Evolutionary conservation across 2,329 filamentous ascomycete genomes (phyloP), one percentile per base, ranked within the genome.

Genomic region (Botrytis hyacinthi): DNA sequence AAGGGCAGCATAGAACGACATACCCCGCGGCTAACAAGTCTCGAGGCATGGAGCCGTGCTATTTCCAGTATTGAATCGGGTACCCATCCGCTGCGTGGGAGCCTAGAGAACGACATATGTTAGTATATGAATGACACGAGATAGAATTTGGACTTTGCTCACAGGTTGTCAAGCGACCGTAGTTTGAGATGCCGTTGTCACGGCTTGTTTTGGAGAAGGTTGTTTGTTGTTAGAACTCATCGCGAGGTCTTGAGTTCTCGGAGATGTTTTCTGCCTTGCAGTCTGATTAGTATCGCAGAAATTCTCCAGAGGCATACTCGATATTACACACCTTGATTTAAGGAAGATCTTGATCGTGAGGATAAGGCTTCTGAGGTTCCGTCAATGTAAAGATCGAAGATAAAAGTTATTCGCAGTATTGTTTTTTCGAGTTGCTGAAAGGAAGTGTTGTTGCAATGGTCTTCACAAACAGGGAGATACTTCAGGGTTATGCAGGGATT

Each of bases 21-120:
- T 22, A 5, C n/a, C 22, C 4, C 10, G 2, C 2, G 14, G 7
- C 59, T 40, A 0, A 61, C 12, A 61, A 16, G 0, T 0, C 1
- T 61, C 6, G 22, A n/a, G 1, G 29, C 10, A 3, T 37, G 1
- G 2, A 26, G 3, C 1, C 3, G 57, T 60, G 4, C 18, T 10
- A 7, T n/a, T 9, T n/a, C 14, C 14, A 16, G 12, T 16, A 8
- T n/a, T 42, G 35, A 26, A 40, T 26, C 4, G 3, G 22, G 37
- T 8, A 42, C 14, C 26, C 35, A 62, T 62, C 8, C 4, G 1
- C 12, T 26, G 22, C 8, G 12, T 9, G 1, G 22, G 12, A n/a
- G 37, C 26, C 22, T 62, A n/a, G 5, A 14, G 12, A n/a, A 10
- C 0, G 35, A 26, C 20, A 26, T n/a, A 9, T 14, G 20, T n/a